Conservation (phyloP, 805 yeast genomes). For the Naumovozyma castellii region DNA sequence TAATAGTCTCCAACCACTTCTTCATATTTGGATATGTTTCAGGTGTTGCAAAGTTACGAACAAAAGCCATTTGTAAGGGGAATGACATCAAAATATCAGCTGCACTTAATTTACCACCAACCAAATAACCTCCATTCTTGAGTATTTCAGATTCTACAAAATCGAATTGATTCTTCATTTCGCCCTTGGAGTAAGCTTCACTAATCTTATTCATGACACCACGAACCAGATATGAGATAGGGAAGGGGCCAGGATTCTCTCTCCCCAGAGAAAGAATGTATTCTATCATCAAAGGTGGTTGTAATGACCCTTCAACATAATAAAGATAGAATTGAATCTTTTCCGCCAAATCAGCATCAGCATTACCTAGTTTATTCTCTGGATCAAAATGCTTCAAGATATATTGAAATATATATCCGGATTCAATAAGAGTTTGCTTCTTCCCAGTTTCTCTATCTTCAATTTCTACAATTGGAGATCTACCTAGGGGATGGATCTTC, state of each 20-base stretch:
- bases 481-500: slow-evolving; percentile 53
- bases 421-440: slow-evolving; percentile 40
- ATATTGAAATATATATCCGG: slow-evolving; percentile 49
- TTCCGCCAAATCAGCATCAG: slow-evolving; percentile 33
- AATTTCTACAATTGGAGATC: slow-evolving; percentile 49
- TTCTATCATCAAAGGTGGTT: slow-evolving; percentile 37
- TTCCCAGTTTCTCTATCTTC: slow-evolving; percentile 27
- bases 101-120: slow-evolving; percentile 41
- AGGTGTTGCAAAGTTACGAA: slow-evolving; percentile 8
- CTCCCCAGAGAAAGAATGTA: slow-evolving; percentile 32
- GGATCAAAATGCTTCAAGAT: slow-evolving; percentile 43
- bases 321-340: slow-evolving; percentile 43
- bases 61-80: slow-evolving; percentile 30
- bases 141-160: slow-evolving; percentile 35
- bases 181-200: slow-evolving; percentile 40
- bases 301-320: slow-evolving; percentile 55
- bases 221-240: slow-evolving; percentile 37
- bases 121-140: slow-evolving; percentile 35
- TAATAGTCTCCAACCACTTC: slow-evolving; percentile 16
- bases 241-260: slow-evolving; percentile 37
- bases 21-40: slow-evolving; percentile 21
- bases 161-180: slow-evolving; percentile 33
- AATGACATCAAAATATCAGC: slow-evolving; percentile 49
- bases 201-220: slow-evolving; percentile 39
- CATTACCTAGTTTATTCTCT: slow-evolving; percentile 31